Evolutionary conservation across 2,329 filamentous ascomycete genomes (phyloP), one percentile per base, ranked within the genome.

Genomic region (Calonectria crousiana): DNA sequence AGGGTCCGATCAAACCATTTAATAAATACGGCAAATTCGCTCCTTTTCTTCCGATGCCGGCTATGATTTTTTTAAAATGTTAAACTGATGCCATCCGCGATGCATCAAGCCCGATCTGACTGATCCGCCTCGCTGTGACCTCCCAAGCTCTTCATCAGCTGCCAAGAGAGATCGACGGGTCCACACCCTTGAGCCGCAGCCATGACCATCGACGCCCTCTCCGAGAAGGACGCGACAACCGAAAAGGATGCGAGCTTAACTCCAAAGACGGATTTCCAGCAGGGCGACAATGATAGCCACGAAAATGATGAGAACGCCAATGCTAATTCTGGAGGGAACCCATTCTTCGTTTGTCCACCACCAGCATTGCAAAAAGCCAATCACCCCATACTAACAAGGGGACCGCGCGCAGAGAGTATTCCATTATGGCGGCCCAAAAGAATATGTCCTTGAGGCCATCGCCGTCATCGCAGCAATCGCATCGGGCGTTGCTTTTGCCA

Each of bases 401-500:
- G 26, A 41, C 36, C 8, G 20, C 23, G 13, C 30, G 67, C 16
- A 82, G 80, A 76, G 80, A 64, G 74, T 82, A 26, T 82, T 82
- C 52, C 71, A 38, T 10, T 82, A 78, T 44, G 80, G 77, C 1
- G 30, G 67, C 13, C 52, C 78, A 2, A 71, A 58, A 9, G 70
- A 76, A n/a, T 82, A 81, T 62, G n/a, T 77, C 32, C 75, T 82
- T n/a, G 74, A 80, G 53, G n/a, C 23, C 13, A 73, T 82, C 34
- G 81, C 68, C 10, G 28, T 80, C 13, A 3, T 81, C 3, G 78
- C 77, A 13, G 81, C 81, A 6, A 67, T 82, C 16, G 76, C 68
- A 4, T 81, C 81, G 1, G 82, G 82, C 4, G 77, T 80, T 13
- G 79, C 79, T 1, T 64, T 82, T 13, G 81, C 81, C 38, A 73